Percentiles rank a stretch among this genome's conserved stretches.
These are phyloP conservation scores for Hymenoscyphus occultus DNA, from an alignment of 2,329 filamentous ascomycete genomes.

Conservation along the genomic window DNA sequence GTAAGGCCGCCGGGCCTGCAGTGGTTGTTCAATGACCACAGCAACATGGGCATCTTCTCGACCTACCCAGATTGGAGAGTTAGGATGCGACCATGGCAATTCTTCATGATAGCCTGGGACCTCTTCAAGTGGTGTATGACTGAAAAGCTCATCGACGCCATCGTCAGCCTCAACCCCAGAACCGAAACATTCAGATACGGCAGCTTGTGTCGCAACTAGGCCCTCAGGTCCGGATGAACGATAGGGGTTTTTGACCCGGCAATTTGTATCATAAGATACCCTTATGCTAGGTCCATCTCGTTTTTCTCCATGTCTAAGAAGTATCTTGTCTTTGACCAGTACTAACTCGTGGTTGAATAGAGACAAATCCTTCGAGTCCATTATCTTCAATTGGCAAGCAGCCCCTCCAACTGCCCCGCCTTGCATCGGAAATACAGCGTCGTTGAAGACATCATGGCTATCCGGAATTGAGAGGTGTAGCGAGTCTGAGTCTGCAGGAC, in stretches of 20 bases:
- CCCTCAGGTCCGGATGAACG: neutral
- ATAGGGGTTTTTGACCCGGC: neutral
- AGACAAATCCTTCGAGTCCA: neutral
- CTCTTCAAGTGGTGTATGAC: neutral
- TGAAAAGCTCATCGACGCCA: neutral
- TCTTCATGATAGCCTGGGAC: neutral
- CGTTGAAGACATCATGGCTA: neutral
- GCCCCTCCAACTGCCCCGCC: neutral
- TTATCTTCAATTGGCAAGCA: neutral
- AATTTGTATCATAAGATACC: neutral
- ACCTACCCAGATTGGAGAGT: conserved; percentile 14
- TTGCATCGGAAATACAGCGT: neutral
- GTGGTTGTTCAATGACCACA: conserved; percentile 10
- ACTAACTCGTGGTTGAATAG: neutral
- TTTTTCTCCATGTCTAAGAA: neutral
- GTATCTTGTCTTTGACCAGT: neutral
- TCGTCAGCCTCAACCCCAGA: neutral
- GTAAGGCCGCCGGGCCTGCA: neutral
- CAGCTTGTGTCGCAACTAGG: neutral
- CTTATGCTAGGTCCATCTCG: neutral
- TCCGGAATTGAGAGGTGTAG: neutral
- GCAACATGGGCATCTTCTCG: conserved; percentile 7
- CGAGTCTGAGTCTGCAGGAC: neutral
- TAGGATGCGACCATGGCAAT: conserved; percentile 10
- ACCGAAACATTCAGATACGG: neutral